A percentile compares a stretch with the other conserved stretches of the same genome.
Conservation (phyloP, 306 rosid species). For the Morella rubra region DNA sequence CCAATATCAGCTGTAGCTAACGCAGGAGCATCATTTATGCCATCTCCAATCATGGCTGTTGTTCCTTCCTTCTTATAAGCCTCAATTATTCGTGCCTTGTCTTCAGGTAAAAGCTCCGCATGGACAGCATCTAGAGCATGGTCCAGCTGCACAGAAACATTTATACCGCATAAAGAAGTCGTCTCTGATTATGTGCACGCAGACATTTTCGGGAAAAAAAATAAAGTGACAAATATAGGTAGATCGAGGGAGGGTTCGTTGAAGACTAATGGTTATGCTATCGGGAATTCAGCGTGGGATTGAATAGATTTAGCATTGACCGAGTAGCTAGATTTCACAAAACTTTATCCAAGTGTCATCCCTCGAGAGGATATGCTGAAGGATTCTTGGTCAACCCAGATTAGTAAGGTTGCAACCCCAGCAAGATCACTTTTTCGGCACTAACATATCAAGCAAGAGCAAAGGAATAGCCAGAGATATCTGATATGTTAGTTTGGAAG, state of each 20-base stretch:
- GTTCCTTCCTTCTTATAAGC: constrained; percentile 69
- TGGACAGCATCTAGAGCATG: constrained; percentile 58
- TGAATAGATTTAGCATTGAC: no score
- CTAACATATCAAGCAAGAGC: background rate
- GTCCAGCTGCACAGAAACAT: constrained; percentile 48
- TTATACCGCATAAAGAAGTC: constrained; percentile 18
- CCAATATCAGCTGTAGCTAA: constrained; percentile 88
- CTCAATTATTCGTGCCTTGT: constrained; percentile 62
- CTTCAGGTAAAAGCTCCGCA: constrained; percentile 88
- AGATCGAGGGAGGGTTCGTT: background rate
- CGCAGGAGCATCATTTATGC: constrained; percentile 90
- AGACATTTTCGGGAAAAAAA: background rate
- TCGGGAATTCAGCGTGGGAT: background rate
- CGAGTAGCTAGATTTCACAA: no score
- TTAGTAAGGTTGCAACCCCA: background rate
- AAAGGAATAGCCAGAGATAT: background rate
- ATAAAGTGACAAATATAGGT: background rate
- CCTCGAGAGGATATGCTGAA: no score
- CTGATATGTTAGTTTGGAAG: background rate
- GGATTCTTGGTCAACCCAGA: background rate
- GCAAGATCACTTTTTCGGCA: background rate
- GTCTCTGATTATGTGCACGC: constrained; percentile 10
- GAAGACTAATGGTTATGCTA: background rate
- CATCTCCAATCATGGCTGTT: constrained; percentile 92
- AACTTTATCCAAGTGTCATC: no score